Percentiles rank a stretch among this genome's conserved stretches.
These are phyloP conservation scores for Escovopsis sp. DNA, from an alignment of 2,329 filamentous ascomycete genomes.

Conservation along the genomic window DNA sequence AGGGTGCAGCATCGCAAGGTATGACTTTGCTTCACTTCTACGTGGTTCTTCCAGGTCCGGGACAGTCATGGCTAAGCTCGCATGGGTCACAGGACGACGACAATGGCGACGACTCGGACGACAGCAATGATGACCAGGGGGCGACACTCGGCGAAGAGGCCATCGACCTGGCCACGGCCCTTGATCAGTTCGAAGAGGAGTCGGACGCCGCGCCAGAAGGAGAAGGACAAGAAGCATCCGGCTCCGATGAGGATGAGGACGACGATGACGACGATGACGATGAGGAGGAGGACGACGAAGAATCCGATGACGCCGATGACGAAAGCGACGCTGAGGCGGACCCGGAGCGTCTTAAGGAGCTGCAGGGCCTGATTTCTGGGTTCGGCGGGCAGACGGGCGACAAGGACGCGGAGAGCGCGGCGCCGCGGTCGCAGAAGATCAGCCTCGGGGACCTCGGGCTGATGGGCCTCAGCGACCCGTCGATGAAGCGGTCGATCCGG, in stretches of 20 bases:
- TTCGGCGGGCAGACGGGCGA: conserved; percentile 52
- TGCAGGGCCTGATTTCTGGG: conserved; percentile 54
- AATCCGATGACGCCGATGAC: conserved; percentile 27
- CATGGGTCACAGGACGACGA: conserved; percentile 23
- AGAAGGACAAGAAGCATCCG: conserved; percentile 24
- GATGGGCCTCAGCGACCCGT: conserved; percentile 55
- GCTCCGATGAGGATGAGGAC: conserved; percentile 26
- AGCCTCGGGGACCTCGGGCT: conserved; percentile 62
- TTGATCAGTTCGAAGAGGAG: conserved; percentile 39
- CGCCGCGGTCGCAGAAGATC: conserved; percentile 49
- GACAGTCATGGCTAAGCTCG: too few relatives aligned
- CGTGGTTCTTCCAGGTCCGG: neutral
- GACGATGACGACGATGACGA: conserved; percentile 30
- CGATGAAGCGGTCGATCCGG: conserved; percentile 67
- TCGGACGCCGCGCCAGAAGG: conserved; percentile 33
- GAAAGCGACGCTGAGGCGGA: conserved; percentile 35
- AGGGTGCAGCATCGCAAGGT: conserved; percentile 21
- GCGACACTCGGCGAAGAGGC: conserved; percentile 45
- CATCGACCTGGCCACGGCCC: conserved; percentile 41
- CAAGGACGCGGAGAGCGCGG: conserved; percentile 24
- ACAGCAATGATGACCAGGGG: conserved; percentile 36
- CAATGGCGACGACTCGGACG: conserved; percentile 38
- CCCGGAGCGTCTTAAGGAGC: conserved; percentile 45
- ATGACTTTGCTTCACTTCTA: neutral
- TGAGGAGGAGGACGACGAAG: conserved; percentile 28